Conservation (phyloP, 1,284 basidiomycete species). For the Trametes versicolor region DNA sequence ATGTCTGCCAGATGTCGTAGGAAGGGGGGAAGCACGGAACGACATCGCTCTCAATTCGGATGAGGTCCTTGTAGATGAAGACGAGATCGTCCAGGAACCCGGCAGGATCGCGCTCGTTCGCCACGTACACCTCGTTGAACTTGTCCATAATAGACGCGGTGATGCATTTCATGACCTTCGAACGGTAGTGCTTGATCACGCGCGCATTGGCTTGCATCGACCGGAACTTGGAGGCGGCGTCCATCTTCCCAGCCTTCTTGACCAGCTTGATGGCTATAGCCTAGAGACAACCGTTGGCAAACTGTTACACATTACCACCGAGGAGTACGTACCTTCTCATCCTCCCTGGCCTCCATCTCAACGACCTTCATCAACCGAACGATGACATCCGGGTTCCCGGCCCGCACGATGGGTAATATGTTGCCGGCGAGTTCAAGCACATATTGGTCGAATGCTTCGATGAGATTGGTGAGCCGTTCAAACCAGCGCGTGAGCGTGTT, state of each 20-base stretch:
- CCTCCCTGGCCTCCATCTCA: conserved; percentile 92
- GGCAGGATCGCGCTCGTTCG: conserved; percentile 70
- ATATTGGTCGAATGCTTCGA: conserved; percentile 89
- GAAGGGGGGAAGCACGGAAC: conserved; percentile 93
- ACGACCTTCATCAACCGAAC: conserved; percentile 95
- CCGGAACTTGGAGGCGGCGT: conserved; percentile 90
- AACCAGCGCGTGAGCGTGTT: conserved; percentile 84
- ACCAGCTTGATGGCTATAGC: conserved; percentile 93
- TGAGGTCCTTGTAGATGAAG: conserved; percentile 97
- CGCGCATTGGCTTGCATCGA: conserved; percentile 94
- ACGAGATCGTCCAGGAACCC: conserved; percentile 83
- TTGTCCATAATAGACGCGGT: conserved; percentile 79
- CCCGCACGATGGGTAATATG: conserved; percentile 83
- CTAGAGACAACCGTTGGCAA: conserved; percentile 49
- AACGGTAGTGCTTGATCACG: conserved; percentile 95
- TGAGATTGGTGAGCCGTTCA: conserved; percentile 86
- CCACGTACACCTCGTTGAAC: conserved; percentile 77
- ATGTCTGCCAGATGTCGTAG: conserved; percentile 88
- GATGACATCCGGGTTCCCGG: conserved; percentile 85
- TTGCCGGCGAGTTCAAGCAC: conserved; percentile 83
- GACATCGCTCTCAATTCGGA: conserved; percentile 89
- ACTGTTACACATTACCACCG: background rate
- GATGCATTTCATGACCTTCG: conserved; percentile 89
- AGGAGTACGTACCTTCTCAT: conserved; percentile 81
- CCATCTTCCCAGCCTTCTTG: conserved; percentile 90